phyloP scores from a whole-genome alignment of 2,329 filamentous ascomycete genomes.

The Xylariaceae sp. region DNA sequence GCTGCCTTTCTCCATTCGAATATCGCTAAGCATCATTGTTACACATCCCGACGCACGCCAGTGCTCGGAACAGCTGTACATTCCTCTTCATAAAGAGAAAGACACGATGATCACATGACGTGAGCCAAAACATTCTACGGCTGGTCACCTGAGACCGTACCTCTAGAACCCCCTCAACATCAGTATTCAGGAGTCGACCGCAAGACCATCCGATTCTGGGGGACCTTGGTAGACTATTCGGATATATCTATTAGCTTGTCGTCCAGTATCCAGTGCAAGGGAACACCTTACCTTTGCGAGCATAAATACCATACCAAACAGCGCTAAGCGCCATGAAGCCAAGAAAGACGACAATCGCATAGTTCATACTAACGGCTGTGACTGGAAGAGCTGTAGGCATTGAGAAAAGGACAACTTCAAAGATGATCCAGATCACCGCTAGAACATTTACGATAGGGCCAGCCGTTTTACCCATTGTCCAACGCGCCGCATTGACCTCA shows the following conservation, averaged over 20 bases:
- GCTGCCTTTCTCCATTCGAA: too few relatives aligned
- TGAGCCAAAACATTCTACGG: too few relatives aligned
- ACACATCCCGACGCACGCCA: too few relatives aligned
- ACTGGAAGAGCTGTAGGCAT: slow-evolving; percentile 28
- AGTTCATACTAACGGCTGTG: slow-evolving; percentile 35
- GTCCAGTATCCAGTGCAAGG: too few relatives aligned
- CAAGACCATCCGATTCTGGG: slow-evolving; percentile 26
- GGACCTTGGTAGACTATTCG: slow-evolving; percentile 24
- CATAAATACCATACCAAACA: slow-evolving; percentile 47
- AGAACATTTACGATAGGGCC: slow-evolving; percentile 42
- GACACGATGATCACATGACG: too few relatives aligned
- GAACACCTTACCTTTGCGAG: slow-evolving; percentile 40
- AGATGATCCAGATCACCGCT: slow-evolving; percentile 45
- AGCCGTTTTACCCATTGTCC: slow-evolving; percentile 39
- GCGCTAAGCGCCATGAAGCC: slow-evolving; percentile 30
- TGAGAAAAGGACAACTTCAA: slow-evolving; percentile 50
- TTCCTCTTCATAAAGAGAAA: too few relatives aligned
- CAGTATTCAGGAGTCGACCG: slow-evolving; percentile 12
- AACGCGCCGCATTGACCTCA: slow-evolving; percentile 44
- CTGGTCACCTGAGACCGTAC: too few relatives aligned
- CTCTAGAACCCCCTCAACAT: neutral
- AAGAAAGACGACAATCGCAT: slow-evolving; percentile 53
- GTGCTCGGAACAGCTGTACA: too few relatives aligned
- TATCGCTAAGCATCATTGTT: too few relatives aligned
- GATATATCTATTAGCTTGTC: too few relatives aligned